phyloP scores from a whole-genome alignment of 345 rosid species.

The Nephelium lappaceum region DNA sequence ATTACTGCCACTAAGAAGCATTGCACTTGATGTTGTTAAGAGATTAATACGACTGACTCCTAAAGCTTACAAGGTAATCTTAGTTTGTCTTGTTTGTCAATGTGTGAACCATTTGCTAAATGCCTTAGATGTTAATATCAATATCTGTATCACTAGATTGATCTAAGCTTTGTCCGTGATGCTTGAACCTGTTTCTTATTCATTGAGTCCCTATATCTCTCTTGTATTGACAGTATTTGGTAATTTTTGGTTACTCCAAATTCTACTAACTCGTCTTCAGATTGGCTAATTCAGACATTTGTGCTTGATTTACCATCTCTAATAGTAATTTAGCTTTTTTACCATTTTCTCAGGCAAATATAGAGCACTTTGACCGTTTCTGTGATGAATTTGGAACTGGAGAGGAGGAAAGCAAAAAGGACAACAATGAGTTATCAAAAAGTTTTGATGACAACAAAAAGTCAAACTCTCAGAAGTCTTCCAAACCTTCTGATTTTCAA shows the following conservation, averaged over 20 bases:
- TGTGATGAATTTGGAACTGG: constrained; percentile 70
- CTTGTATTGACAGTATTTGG: neutral
- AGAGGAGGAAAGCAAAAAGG: constrained; percentile 48
- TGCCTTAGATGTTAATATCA: neutral
- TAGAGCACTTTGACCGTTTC: constrained; percentile 81
- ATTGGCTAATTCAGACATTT: neutral
- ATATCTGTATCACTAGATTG: neutral
- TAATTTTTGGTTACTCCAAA: neutral
- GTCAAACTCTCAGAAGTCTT: constrained; percentile 46
- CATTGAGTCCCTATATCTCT: neutral
- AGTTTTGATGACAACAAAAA: constrained; percentile 28
- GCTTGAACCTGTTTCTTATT: neutral
- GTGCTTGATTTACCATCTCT: neutral
- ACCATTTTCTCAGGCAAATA: constrained; percentile 60
- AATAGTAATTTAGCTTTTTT: neutral
- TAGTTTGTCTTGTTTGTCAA: constrained; percentile 12
- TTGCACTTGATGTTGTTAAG: constrained; percentile 68
- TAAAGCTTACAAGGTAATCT: constrained; percentile 62
- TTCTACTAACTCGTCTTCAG: neutral
- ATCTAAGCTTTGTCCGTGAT: neutral
- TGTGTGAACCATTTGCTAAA: constrained; percentile 13
- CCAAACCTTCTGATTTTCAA: constrained; percentile 83
- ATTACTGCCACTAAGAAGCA: constrained; percentile 71
- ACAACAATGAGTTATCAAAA: constrained; percentile 23
- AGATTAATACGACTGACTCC: constrained; percentile 83